Evolutionary conservation across 2,329 filamentous ascomycete genomes (phyloP), one percentile per base, ranked within the genome.

Genomic region (Epichloe typhina): DNA sequence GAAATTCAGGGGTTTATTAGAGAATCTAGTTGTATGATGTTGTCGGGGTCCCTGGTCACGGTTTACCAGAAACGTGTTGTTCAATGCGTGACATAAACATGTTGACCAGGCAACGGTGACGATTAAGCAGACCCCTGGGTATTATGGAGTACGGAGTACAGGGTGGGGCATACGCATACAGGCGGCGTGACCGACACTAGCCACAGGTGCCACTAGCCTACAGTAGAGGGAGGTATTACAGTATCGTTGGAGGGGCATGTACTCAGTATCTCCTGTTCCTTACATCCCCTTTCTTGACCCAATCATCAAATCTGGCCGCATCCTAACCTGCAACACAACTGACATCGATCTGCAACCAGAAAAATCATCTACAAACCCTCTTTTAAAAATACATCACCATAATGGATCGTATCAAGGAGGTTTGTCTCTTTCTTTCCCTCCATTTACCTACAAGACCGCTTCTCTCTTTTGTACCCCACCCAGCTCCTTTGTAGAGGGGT

Each of bases 401-500:
- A 65, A 91, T 91, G 87, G 87, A 93, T 72, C 85, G 84, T 72
- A 90, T 93, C 71, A 90, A 88, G 83, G 84, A 89, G 79, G 86
- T 90, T 71, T 76, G 84, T 77, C 51, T 48, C 45, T 43, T 31
- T 47, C 11, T 39, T n/a, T 6, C 9, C n/a, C 12, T 31, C 17
- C 38, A n/a, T 11, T 21, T 15, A 17, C 12, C 13, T 40, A 15
- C 31, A 40, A 35, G 39, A 50, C 54, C 56, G 51, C 51, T 52
- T 46, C 48, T 52, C 53, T 60, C 58, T 62, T 62, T 64, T 59
- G 62, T 61, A 63, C 57, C 59, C 56, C 59, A 55, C 58, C 53
- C 45, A 36, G 15, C 21, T 38, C 23, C 50, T 48, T 19, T 49
- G 53, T 58, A 50, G 55, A 58, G 57, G 56, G 58, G 55, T 58